Percentiles rank a stretch among this genome's conserved stretches.
Conservation (phyloP, 1,139 yeast genomes). For the Taphrina communis region DNA sequence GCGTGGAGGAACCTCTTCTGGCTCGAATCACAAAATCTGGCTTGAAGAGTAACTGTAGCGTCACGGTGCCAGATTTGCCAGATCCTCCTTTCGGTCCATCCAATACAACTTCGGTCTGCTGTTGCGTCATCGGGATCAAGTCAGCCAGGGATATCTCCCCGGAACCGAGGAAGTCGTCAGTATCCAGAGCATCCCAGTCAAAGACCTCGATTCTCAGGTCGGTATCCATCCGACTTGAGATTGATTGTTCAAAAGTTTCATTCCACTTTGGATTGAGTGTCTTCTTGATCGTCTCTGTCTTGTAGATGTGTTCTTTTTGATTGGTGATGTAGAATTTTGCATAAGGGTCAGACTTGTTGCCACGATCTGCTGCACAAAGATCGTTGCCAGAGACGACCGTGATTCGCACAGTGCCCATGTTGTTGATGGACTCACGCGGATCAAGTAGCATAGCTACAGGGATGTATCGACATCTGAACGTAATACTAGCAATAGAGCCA, state of each 20-base stretch:
- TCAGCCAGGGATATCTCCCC: slow-evolving; percentile 66
- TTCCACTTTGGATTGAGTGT: slow-evolving; percentile 89
- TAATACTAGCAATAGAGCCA: slow-evolving; percentile 56
- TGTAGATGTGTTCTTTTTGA: slow-evolving; percentile 62
- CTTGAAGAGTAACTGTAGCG: slow-evolving; percentile 65
- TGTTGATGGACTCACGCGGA: slow-evolving; percentile 72
- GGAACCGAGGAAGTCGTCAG: slow-evolving; percentile 73
- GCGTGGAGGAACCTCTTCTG: slow-evolving; percentile 44
- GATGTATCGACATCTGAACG: slow-evolving; percentile 72
- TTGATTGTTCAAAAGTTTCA: slow-evolving; percentile 62
- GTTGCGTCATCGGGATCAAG: slow-evolving; percentile 63
- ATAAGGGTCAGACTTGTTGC: slow-evolving; percentile 94
- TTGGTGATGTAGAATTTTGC: slow-evolving; percentile 66
- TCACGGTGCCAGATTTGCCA: slow-evolving; percentile 62
- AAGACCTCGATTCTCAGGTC: slow-evolving; percentile 63
- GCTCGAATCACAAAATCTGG: slow-evolving; percentile 68
- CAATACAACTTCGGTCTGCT: slow-evolving; percentile 63
- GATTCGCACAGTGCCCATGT: slow-evolving; percentile 75
- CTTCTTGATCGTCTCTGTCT: slow-evolving; percentile 80
- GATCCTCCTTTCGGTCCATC: slow-evolving; percentile 61
- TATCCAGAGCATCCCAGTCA: slow-evolving; percentile 95
- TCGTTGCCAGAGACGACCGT: slow-evolving; percentile 69
- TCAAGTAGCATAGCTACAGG: slow-evolving; percentile 75
- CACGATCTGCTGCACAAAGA: slow-evolving; percentile 80
- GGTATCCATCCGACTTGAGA: slow-evolving; percentile 67